Percentiles rank a stretch among this genome's conserved stretches.
These are phyloP conservation scores for Lentinula sp. DNA, from an alignment of 768 basidiomycete genomes.

Conservation along the genomic window DNA sequence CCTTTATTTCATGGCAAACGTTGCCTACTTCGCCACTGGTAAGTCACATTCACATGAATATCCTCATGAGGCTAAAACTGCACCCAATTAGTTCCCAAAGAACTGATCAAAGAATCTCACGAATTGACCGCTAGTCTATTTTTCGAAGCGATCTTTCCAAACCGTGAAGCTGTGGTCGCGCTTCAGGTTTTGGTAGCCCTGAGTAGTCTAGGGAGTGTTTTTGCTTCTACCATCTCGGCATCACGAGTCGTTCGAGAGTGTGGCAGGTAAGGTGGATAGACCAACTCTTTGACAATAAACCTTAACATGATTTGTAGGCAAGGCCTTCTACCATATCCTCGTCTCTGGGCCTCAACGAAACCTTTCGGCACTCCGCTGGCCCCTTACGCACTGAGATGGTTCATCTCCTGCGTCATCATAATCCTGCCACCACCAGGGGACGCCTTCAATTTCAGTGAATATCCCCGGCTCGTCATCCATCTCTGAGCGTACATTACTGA, in stretches of 20 bases:
- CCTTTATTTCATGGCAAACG: constrained; percentile 43
- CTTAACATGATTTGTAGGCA: constrained; percentile 20
- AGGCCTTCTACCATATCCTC: constrained; percentile 47
- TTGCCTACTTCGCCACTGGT: constrained; percentile 33
- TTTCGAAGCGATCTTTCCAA: constrained; percentile 44
- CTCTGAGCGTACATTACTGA: constrained; percentile 1
- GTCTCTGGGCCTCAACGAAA: constrained; percentile 42
- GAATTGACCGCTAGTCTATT: constrained; percentile 43
- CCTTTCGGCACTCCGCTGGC: constrained; percentile 47
- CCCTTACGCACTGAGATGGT: constrained; percentile 39
- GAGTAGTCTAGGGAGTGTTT: constrained; percentile 33
- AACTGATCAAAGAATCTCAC: constrained; percentile 33
- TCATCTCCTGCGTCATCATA: constrained; percentile 42
- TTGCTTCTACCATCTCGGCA: constrained; percentile 31
- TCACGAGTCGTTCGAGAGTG: constrained; percentile 42
- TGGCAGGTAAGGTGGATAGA: constrained; percentile 18
- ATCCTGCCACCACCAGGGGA: constrained; percentile 36
- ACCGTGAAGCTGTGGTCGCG: constrained; percentile 24
- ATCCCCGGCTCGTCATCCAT: neutral
- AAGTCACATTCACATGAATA: neutral
- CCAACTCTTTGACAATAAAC: neutral
- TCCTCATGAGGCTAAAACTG: neutral
- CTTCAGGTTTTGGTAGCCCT: constrained; percentile 32
- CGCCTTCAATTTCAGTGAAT: constrained; percentile 37
- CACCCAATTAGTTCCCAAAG: constrained; percentile 28